Base-by-base conservation (phyloP, 306 rosid genomes). In the Vigna unguiculata region DNA sequence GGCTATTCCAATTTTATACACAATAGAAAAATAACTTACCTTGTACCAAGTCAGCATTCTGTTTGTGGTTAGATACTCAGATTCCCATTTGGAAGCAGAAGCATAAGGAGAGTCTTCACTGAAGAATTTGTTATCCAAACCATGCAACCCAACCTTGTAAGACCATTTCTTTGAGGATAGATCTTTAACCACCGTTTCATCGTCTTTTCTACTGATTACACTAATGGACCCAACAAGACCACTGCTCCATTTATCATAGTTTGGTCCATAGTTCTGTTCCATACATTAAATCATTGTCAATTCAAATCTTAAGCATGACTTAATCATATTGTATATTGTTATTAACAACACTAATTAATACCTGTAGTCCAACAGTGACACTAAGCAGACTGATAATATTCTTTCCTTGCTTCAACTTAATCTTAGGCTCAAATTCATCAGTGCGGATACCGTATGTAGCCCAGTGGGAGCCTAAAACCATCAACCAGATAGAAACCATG, bases 1-100 rank as follows among this genome's bases (percentile, higher is more conserved):
- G 14, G 45, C 21, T 34, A 22, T n/a, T n/a, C 0, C 4, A 21
- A 24, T 25, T 82, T 21, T 20, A 41, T 41, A 10, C 46, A 10
- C 46, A 4, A 41, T 41, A 10, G 46, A 55, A 11, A 55, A 22
- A 10, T 34, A 55, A 55, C 13, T 55, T 55, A 84, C 88, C 91
- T 87, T 85, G 69, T 85, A 87, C 94, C 91, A 87, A 24, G 90
- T 90, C 72, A 90, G 46, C 83, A 22, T 87, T 17, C 45, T 82
- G 40, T 87, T 78, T 3, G 15, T 19, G 2, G 90, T 83, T 2
- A 87, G 5, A 0, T 58, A 0, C 0, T 45, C 13, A 2, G 82
- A 58, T 41, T 66, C 69, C 91, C 91, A 87, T 51, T 83, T 85
- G 12, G 66, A 34, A 9, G 66, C 49, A 4, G 38, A 63, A 12